Evolutionary conservation across 371 early-diverging fungal genomes (phyloP), one percentile per base, ranked within the genome.

Genomic region (Rhizopus arrhizus): DNA sequence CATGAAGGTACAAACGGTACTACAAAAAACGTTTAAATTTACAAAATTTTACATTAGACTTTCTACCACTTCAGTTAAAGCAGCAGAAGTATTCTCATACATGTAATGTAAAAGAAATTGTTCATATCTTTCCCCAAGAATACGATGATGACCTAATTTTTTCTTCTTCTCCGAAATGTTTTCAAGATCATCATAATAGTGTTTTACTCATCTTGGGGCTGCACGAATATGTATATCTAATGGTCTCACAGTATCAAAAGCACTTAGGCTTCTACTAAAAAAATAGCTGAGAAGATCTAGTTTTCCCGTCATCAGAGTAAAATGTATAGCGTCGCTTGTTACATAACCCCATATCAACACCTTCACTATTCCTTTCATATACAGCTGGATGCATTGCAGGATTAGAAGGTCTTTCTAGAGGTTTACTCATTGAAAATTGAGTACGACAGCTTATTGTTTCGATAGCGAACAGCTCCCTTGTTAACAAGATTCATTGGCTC

Each of bases 131-230:
- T 52, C 22, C 7, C 10, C 36, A 52, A 52, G 8, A 41, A 54
- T 22, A 52, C 52, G 13, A 52, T 33, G 12, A 54, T 29, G 6
- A 54, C 12, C 16, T 22, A 22, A 22, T 22, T 22, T 22, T 22
- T 54, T 29, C 22, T 29, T 41, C 40, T 32, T 29, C 12, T 32
- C 31, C 33, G 43, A 56, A 42, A 56, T 56, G 56, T 45, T 56
- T 43, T 56, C 45, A 45, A 33, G 56, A 29, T 56, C 56, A 12
- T 56, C 45, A 12, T 56, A 56, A 56, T 22, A 43, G 45, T 45
- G 43, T 45, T 56, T 56, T 22, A 56, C 56, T 45, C 34, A 56
- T 31, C 22, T 22, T 2, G 22, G 22, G 22, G 22, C 56, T 16
- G 32, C 12, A 12, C 10, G 56, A 28, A 56, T 43, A 42, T 28